These are phyloP conservation scores for Rhodotorula glutinis DNA, from an alignment of 1,284 basidiomycete genomes.

Conservation along the genomic window DNA sequence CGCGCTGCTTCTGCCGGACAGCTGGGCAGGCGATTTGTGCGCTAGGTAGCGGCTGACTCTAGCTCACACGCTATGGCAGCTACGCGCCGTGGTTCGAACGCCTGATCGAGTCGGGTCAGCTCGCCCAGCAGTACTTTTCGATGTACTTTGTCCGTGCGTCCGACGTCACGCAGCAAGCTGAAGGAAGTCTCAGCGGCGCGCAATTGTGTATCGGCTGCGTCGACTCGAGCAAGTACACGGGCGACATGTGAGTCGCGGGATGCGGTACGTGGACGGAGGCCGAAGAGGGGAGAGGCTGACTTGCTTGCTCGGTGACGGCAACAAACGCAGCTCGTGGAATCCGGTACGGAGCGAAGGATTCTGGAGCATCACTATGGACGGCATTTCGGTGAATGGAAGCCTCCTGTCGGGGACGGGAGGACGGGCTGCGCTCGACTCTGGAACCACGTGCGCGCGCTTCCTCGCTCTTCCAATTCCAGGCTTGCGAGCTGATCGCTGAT, in stretches of 20 bases:
- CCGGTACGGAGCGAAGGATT: constrained; percentile 14
- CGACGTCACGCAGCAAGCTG: constrained; percentile 17
- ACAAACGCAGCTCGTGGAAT: constrained; percentile 9
- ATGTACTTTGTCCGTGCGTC: constrained; percentile 28
- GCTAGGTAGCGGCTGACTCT: too few relatives aligned
- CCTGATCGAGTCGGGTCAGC: constrained; percentile 18
- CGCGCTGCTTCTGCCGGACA: too few relatives aligned
- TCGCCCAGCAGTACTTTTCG: constrained; percentile 32
- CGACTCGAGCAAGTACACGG: constrained; percentile 30
- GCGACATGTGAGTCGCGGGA: constrained; percentile 23
- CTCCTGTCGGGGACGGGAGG: constrained; percentile 1
- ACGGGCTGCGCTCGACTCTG: constrained; percentile 11
- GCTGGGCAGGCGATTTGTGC: too few relatives aligned
- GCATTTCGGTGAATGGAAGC: constrained; percentile 5
- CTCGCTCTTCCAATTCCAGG: too few relatives aligned
- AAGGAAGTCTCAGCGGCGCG: constrained; percentile 27
- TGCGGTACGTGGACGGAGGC: not conserved
- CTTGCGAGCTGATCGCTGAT: too few relatives aligned
- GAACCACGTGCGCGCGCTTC: constrained; percentile 9
- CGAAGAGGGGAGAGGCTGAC: not conserved
- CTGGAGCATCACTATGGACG: constrained; percentile 17
- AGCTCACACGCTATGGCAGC: not conserved
- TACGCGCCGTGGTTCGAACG: constrained; percentile 37
- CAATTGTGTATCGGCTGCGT: constrained; percentile 38
- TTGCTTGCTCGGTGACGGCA: not conserved